phyloP scores from a whole-genome alignment of 2,329 filamentous ascomycete genomes.

The Exophiala alcalophila region DNA sequence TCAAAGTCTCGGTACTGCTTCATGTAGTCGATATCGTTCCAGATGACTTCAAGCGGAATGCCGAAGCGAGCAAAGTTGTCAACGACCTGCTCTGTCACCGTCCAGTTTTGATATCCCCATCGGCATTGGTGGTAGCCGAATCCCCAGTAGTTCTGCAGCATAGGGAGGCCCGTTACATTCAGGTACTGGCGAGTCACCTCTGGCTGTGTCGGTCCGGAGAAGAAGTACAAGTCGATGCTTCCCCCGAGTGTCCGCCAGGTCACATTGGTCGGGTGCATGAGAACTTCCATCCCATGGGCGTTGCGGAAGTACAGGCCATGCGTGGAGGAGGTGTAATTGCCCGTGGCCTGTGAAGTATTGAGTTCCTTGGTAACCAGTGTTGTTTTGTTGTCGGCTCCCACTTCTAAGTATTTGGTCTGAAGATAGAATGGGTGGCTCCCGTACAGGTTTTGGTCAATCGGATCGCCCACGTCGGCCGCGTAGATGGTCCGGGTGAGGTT shows the following conservation, averaged over 20 bases:
- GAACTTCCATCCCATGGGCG: conserved; percentile 70
- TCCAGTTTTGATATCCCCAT: conserved; percentile 78
- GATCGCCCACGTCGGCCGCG: conserved; percentile 65
- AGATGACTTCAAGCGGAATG: conserved; percentile 56
- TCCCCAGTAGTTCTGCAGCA: conserved; percentile 77
- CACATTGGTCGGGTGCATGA: conserved; percentile 61
- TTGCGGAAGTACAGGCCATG: conserved; percentile 78
- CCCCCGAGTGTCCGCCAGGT: conserved; percentile 75
- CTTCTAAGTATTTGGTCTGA: conserved; percentile 71
- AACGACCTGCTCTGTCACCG: conserved; percentile 54
- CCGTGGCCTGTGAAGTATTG: conserved; percentile 44
- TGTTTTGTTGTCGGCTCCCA: conserved; percentile 48
- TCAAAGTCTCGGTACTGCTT: conserved; percentile 59
- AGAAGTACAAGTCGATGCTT: conserved; percentile 75
- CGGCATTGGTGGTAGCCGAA: conserved; percentile 81
- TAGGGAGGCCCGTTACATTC: conserved; percentile 66
- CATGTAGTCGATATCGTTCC: conserved; percentile 53
- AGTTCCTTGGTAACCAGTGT: conserved; percentile 55
- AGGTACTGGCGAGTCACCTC: conserved; percentile 71
- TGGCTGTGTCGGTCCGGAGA: conserved; percentile 66
- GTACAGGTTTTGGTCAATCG: conserved; percentile 65
- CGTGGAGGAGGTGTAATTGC: conserved; percentile 55
- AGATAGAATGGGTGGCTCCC: conserved; percentile 75
- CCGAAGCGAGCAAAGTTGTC: conserved; percentile 53
- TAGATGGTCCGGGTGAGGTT: conserved; percentile 69